A percentile compares a stretch with the other conserved stretches of the same genome.
Conservation (phyloP, 352 stramenopile species). For the Globisporangium rhizosaccharum region DNA sequence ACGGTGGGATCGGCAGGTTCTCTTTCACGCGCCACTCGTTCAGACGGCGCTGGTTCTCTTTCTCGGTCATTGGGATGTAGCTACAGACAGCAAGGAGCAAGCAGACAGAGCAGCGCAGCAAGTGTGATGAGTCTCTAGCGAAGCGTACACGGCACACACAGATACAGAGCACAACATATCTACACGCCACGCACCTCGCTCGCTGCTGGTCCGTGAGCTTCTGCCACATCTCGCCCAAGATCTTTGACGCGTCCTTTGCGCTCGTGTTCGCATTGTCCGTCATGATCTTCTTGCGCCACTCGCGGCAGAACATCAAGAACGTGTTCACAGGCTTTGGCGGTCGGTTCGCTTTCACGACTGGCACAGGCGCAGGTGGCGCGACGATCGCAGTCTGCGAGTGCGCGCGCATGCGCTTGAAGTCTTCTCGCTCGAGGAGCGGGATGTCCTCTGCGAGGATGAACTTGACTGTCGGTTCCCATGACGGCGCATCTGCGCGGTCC, state of each 20-base stretch:
- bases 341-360: slow-evolving; percentile 47
- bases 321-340: slow-evolving; percentile 82
- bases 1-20: slow-evolving; percentile 34
- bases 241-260: slow-evolving; percentile 78
- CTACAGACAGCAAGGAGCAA: slow-evolving; percentile 11
- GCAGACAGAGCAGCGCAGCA: background rate
- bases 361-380: slow-evolving; percentile 17
- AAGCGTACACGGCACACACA: slow-evolving; percentile 2
- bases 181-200: slow-evolving; percentile 31
- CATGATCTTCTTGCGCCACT: slow-evolving; percentile 83
- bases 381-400: slow-evolving; percentile 49
- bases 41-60: slow-evolving; percentile 69
- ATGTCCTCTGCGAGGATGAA: slow-evolving; percentile 77
- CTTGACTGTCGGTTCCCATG: slow-evolving; percentile 66
- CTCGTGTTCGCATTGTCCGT: slow-evolving; percentile 59
- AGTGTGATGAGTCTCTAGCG: no score
- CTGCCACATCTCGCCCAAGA: slow-evolving; percentile 82
- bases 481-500: slow-evolving; percentile 51
- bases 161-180: background rate
- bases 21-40: slow-evolving; percentile 79
- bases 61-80: slow-evolving; percentile 72
- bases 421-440: slow-evolving; percentile 59
- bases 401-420: slow-evolving; percentile 76
- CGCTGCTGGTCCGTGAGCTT: slow-evolving; percentile 75
- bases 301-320: slow-evolving; percentile 81